Conservation (phyloP, 148 eudicot genomes). For the Dysphania ambrosioides region DNA sequence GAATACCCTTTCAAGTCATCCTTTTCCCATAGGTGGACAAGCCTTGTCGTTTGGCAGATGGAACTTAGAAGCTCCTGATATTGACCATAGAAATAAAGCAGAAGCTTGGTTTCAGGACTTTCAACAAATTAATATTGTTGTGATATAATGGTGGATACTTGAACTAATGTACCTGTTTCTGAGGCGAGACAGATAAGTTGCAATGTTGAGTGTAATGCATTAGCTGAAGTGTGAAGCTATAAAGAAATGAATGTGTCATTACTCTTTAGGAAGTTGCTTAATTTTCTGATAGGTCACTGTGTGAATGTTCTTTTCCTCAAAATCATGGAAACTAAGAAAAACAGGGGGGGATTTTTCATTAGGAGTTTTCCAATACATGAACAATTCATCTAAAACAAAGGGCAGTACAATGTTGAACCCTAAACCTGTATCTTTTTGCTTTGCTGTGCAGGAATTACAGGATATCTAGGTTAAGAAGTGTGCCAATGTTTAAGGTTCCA, state of each 20-base stretch:
- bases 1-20: too few species aligned
- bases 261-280: background rate
- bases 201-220: background rate
- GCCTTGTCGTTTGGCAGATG: background rate
- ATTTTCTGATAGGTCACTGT: background rate
- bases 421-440: background rate
- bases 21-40: background rate
- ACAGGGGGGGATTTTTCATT: background rate
- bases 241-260: background rate
- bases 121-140: background rate
- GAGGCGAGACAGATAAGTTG: background rate
- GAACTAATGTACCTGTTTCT: background rate
- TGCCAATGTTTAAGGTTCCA: constrained; percentile 56
- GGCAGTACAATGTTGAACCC: background rate
- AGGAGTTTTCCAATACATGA: background rate
- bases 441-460: constrained; percentile 19
- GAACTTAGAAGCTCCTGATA: background rate
- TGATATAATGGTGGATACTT: background rate
- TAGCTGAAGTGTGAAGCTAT: background rate
- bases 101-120: too few species aligned
- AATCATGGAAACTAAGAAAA: background rate
- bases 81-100: too few species aligned
- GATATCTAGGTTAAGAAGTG: background rate
- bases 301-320: background rate
- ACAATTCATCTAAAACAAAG: background rate